Base-by-base conservation (phyloP, 164 flowering plant genomes). In the Sedum album region DNA sequence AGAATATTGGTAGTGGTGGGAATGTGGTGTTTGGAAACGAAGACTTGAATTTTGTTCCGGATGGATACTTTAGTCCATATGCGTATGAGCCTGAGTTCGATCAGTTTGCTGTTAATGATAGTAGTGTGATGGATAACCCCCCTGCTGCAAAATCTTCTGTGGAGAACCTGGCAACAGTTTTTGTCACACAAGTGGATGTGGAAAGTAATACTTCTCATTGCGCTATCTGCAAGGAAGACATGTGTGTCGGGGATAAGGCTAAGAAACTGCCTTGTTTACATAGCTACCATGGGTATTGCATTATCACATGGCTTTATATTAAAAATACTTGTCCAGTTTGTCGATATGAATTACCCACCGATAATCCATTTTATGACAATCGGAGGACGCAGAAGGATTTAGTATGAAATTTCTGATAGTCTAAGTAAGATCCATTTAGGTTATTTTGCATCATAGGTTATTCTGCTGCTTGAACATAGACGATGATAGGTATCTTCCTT, bases 251-350 rank as follows among this genome's bases (percentile, higher is more conserved):
- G 2, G 86, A 80, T 55, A 46, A 61, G 30, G 86, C 77, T 6
- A 84, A 76, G 74, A 73, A 77, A 73, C 61, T 86, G 66, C 88
- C 90, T 13, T 86, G 90, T 65, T 31, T 68, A 1, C 90, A 86
- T 46, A 38, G 76, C 14, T 86, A 82, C 66, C 90, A 86, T 71
- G 80, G 80, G 11, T 86, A 84, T 23, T 86, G 90, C 72, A 84
- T 86, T 70, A 25, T 80, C 28, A 82, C 86, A 1, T 86, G 90
- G 90, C 70, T 86, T 39, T 74, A 80, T 0, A 81, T 81, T 33
- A 53, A 88, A 69, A 85, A 82, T 69, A 81, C 90, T 1, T 85
- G 90, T 53, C 90, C 89, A 67, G 86, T 85, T 33, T 86, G 90
- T 71, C 80, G 88, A 3, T 73, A 78, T 69, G 87, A 85, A 39